These are phyloP conservation scores for cucumber (Cucumis sativus) DNA, from an alignment of 306 rosid genomes.

Conservation along the genomic window DNA sequence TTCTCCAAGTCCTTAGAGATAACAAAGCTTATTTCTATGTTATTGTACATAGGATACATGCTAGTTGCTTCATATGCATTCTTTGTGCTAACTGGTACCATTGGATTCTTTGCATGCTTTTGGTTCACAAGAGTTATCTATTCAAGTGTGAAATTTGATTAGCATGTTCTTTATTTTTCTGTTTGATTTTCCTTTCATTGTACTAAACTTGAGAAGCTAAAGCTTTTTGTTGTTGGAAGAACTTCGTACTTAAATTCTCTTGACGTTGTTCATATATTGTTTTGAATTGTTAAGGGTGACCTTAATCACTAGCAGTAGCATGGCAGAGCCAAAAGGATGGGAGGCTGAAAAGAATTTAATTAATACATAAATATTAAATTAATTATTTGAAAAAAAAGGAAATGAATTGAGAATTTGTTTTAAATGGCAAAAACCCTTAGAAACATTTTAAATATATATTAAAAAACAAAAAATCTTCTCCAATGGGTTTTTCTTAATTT, in stretches of 20 bases:
- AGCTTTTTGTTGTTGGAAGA: background rate
- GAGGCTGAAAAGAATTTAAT: too few relatives aligned
- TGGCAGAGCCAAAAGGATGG: too few relatives aligned
- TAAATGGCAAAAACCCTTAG: too few relatives aligned
- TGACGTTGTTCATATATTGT: background rate
- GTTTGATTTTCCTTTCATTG: background rate
- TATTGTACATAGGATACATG: conserved; percentile 55
- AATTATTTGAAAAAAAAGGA: too few relatives aligned
- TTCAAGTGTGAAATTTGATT: conserved; percentile 64
- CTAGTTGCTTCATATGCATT: conserved; percentile 55
- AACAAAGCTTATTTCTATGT: conserved; percentile 48
- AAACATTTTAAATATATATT: too few relatives aligned
- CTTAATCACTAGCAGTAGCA: too few relatives aligned
- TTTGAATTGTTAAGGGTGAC: background rate
- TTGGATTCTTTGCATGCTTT: conserved; percentile 63
- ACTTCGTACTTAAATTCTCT: background rate
- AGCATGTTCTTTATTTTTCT: conserved; percentile 1
- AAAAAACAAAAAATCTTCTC: too few relatives aligned
- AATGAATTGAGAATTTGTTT: too few relatives aligned
- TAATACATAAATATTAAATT: too few relatives aligned
- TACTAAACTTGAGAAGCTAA: background rate
- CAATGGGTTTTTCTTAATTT: too few relatives aligned
- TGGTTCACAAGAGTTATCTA: conserved; percentile 66
- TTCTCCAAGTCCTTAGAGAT: conserved; percentile 59
- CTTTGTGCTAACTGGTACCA: conserved; percentile 64